Evolutionary conservation across 331 rosid genomes (phyloP).

Genomic region (Telfairia occidentalis): DNA sequence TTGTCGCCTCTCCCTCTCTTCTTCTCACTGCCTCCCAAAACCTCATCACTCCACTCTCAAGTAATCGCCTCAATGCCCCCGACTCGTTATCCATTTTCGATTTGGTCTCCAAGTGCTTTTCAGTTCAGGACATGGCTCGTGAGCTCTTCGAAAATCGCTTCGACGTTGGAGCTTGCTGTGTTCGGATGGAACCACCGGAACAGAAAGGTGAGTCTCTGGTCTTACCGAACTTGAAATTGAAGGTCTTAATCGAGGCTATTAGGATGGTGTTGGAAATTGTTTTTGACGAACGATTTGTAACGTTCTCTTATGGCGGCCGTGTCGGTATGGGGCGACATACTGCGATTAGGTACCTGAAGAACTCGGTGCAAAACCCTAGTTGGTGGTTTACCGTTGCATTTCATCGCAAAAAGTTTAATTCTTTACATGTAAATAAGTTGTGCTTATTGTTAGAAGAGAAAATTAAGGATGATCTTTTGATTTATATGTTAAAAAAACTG

Average conservation of each 20-base stretch:
- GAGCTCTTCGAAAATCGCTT: slow-evolving; percentile 6
- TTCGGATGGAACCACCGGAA: not conserved
- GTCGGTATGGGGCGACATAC: slow-evolving; percentile 6
- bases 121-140: not conserved
- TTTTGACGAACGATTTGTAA: slow-evolving; percentile 1
- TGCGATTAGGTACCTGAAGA: slow-evolving; percentile 6
- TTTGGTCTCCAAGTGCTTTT: not conserved
- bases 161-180: slow-evolving; percentile 6
- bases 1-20: slow-evolving; percentile 1
- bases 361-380: slow-evolving; percentile 2
- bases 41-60: not conserved
- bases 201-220: slow-evolving; percentile 1
- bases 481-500: not conserved
- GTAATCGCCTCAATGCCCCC: not conserved
- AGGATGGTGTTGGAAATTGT: slow-evolving; percentile 2
- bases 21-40: not conserved
- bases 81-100: not conserved
- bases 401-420: not conserved
- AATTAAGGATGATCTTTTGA: not conserved
- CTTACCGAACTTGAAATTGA: slow-evolving; percentile 2
- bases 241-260: slow-evolving; percentile 1
- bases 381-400: slow-evolving; percentile 5
- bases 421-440: slow-evolving; percentile 7
- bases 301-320: slow-evolving; percentile 7
- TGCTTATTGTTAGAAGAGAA: not conserved